phyloP scores from a whole-genome alignment of 306 rosid genomes.

The Pterocarpus macrocarpus region DNA sequence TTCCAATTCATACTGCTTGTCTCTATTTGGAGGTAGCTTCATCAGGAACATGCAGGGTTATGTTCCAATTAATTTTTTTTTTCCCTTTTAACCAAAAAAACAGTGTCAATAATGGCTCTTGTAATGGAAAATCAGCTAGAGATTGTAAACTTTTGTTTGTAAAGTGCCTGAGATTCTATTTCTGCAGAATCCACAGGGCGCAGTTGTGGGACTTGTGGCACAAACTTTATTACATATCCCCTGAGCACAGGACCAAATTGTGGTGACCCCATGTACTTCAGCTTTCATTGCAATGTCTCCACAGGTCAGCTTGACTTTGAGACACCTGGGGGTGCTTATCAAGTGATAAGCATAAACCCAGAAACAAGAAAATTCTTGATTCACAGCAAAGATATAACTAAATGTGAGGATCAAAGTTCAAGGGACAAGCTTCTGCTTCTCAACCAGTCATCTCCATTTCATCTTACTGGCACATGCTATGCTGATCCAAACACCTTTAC shows the following conservation, averaged over 20 bases:
- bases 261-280: constrained; percentile 69
- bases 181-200: constrained; percentile 66
- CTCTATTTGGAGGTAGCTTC: too few species aligned
- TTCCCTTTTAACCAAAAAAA: too few species aligned
- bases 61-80: neutral
- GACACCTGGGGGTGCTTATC: constrained; percentile 57
- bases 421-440: constrained; percentile 53
- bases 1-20: neutral
- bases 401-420: constrained; percentile 52
- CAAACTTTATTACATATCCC: constrained; percentile 80
- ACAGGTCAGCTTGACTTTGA: constrained; percentile 68
- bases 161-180: neutral
- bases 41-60: neutral
- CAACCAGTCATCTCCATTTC: constrained; percentile 70
- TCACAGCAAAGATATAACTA: constrained; percentile 51
- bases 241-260: constrained; percentile 73
- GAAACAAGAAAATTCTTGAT: constrained; percentile 57
- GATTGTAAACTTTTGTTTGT: too few species aligned
- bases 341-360: constrained; percentile 62
- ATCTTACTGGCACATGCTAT: constrained; percentile 56
- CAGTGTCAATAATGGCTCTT: too few species aligned
- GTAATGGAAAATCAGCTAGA: too few species aligned
- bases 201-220: constrained; percentile 76
- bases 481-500: constrained; percentile 54
- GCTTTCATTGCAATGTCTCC: constrained; percentile 63